phyloP scores from a whole-genome alignment of 2,329 filamentous ascomycete species.

The Beauveria asiatica region DNA sequence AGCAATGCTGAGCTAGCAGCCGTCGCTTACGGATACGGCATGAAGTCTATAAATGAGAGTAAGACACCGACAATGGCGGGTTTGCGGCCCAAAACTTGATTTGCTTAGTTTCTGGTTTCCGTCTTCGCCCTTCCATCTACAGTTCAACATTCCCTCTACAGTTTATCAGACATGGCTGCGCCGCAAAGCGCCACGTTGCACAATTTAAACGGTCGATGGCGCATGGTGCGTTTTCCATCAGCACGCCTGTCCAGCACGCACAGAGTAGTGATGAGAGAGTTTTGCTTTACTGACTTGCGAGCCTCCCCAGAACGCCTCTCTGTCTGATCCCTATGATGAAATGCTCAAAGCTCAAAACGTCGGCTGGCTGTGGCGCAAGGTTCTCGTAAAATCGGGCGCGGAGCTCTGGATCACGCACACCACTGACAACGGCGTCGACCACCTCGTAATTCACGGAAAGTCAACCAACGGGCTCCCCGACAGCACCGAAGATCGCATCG shows the following conservation, averaged over 20 bases:
- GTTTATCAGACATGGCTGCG: background rate
- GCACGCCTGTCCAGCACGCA: too few relatives aligned
- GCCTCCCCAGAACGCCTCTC: background rate
- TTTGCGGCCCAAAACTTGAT: background rate
- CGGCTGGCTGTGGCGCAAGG: conserved; percentile 3
- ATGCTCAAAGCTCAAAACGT: conserved; percentile 2
- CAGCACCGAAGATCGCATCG: background rate
- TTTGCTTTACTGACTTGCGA: background rate
- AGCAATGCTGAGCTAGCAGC: too few relatives aligned
- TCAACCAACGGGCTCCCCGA: background rate
- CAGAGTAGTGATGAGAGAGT: too few relatives aligned
- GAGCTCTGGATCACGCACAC: background rate
- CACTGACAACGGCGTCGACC: background rate
- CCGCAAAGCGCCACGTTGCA: background rate
- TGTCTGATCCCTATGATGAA: conserved; percentile 1
- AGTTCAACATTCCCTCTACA: background rate
- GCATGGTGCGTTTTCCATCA: background rate
- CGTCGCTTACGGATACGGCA: too few relatives aligned
- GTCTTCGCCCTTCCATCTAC: background rate
- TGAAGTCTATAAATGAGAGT: background rate
- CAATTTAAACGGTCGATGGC: background rate
- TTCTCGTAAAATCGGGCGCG: background rate
- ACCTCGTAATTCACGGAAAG: background rate
- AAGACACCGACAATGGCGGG: background rate
- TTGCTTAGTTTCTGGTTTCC: background rate